Evolutionary conservation across 2,329 filamentous ascomycete species (phyloP).

Genomic region (Geosmithia flava): DNA sequence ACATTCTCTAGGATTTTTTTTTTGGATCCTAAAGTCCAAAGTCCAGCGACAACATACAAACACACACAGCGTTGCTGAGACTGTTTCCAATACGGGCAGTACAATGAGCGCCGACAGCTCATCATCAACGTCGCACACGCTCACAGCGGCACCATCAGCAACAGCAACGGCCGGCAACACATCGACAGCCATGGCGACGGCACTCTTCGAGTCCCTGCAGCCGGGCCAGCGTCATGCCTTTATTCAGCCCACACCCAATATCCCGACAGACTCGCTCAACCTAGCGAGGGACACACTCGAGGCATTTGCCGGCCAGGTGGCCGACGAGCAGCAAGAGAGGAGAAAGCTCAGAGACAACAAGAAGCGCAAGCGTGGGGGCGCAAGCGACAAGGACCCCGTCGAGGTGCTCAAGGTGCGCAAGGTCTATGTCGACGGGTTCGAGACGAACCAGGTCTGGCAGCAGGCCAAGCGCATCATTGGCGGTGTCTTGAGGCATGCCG

Average conservation of each 20-base stretch:
- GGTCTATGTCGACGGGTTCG: constrained; percentile 78
- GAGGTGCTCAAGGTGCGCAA: constrained; percentile 65
- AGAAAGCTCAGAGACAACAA: constrained; percentile 35
- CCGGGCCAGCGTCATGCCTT: constrained; percentile 57
- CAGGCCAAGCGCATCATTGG: constrained; percentile 75
- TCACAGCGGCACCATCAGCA: constrained; percentile 34
- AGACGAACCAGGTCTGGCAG: constrained; percentile 84
- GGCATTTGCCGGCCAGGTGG: constrained; percentile 60
- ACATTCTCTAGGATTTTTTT: not conserved
- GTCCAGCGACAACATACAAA: not conserved
- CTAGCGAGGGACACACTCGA: constrained; percentile 75
- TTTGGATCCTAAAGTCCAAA: not conserved
- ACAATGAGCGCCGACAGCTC: constrained; percentile 22
- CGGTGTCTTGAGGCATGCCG: constrained; percentile 36
- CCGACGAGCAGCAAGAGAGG: constrained; percentile 57
- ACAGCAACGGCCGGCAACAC: constrained; percentile 11
- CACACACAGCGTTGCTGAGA: not conserved
- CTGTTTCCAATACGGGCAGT: not conserved
- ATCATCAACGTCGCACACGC: constrained; percentile 52
- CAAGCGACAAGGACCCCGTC: constrained; percentile 21
- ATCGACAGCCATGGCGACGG: constrained; percentile 12
- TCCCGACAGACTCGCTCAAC: constrained; percentile 58
- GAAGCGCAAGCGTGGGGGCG: constrained; percentile 62
- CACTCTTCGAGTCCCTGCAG: constrained; percentile 44
- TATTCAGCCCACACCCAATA: constrained; percentile 55